Evolutionary conservation across 805 yeast genomes (phyloP), one percentile per base, ranked within the genome.

Genomic region (Grigorovia humatica): DNA sequence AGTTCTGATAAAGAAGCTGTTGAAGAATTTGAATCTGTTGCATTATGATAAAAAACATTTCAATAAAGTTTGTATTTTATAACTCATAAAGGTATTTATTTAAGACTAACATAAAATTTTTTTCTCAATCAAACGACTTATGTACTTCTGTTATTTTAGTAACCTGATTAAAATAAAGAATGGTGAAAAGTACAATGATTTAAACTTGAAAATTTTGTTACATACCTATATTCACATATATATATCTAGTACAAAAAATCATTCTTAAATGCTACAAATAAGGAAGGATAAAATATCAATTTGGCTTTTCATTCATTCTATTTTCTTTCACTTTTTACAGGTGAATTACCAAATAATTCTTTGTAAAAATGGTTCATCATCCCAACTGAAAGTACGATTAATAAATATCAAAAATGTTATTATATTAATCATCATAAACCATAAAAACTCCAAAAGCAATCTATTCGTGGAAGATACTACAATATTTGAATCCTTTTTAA

Each of bases 311-410:
- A 23, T 23, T 23, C 27, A 23, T 23, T 23, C 27, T 23, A 4
- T 23, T 23, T 23, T 23, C 6, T 23, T 23, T 23, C 27, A 4
- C 27, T 23, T 23, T 23, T 23, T 23, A 23, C 27, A 32, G 8
- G 15, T 2, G 3, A 32, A 4, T 52, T 55, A 93, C 99, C 98
- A 93, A 59, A 91, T 89, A 54, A 93, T 87, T 59, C 97, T 77
- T 66, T 89, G 96, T 9, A 72, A 59, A 8, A 66, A 68, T 0
- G 77, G 73, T 59, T 86, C 85, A 51, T 76, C 73, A 0, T 65
- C 70, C 96, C 96, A 89, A 9, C 64, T 57, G 58, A 90, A 86
- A 29, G 86, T 79, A 54, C 78, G 75, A 4, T 64, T 68, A 32
- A 84, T 69, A 60, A 89, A 89, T 0, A 89, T 66, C 1, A 61